Evolutionary conservation across 345 rosid genomes (phyloP).

Genomic region (Xanthoceras sorbifolium): DNA sequence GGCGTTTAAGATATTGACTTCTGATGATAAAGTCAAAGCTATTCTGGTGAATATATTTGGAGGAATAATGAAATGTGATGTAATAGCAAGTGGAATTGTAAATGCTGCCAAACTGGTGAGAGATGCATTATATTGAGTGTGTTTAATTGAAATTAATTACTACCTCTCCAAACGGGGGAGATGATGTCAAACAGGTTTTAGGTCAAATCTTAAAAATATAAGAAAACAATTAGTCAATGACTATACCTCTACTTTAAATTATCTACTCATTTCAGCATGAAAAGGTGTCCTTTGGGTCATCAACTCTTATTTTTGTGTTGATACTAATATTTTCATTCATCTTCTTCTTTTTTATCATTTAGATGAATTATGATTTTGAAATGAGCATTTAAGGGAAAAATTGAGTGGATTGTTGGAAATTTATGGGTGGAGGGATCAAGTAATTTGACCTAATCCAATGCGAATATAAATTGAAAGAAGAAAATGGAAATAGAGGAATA

Average conservation of each 20-base stretch:
- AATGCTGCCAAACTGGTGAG: slow-evolving; percentile 97
- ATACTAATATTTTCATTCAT: neutral
- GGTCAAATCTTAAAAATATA: neutral
- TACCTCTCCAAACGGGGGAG: neutral
- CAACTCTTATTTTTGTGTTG: neutral
- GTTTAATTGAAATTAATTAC: neutral
- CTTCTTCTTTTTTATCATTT: neutral
- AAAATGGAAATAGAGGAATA: neutral
- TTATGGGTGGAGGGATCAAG: neutral
- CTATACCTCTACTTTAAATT: neutral
- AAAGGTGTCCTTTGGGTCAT: neutral
- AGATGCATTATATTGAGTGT: neutral
- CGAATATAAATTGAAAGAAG: neutral
- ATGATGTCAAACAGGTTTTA: neutral
- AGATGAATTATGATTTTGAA: neutral
- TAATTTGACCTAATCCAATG: neutral
- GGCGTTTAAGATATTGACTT: slow-evolving; percentile 96
- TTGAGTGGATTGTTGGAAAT: neutral
- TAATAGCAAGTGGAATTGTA: slow-evolving; percentile 97
- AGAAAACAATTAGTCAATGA: no score
- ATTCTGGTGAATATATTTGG: slow-evolving; percentile 98
- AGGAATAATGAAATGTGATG: slow-evolving; percentile 99
- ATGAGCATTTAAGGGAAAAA: neutral
- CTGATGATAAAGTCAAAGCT: slow-evolving; percentile 98
- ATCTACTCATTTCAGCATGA: neutral